Percentiles rank a stretch among this genome's conserved stretches.
These are phyloP conservation scores for Paramyrothecium roridum DNA, from an alignment of 2,329 filamentous ascomycete genomes.

Conservation along the genomic window DNA sequence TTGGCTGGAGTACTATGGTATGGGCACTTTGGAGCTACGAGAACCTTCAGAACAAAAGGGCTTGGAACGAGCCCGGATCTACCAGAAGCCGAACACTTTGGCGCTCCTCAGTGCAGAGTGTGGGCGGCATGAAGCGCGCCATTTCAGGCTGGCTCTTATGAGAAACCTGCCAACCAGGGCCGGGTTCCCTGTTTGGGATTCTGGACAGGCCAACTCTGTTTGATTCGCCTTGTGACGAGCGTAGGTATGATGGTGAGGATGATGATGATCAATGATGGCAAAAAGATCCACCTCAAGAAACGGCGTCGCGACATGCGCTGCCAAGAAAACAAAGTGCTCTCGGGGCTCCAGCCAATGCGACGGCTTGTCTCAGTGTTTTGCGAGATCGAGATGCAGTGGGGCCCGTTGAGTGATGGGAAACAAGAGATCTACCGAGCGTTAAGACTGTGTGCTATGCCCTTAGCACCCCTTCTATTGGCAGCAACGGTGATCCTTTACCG, in stretches of 20 bases:
- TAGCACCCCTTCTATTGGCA: conserved; percentile 1
- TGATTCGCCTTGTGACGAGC: too few relatives aligned
- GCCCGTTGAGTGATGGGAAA: background rate
- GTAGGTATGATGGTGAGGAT: background rate
- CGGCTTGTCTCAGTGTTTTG: background rate
- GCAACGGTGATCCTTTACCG: background rate
- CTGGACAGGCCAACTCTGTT: too few relatives aligned
- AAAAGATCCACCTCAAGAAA: background rate
- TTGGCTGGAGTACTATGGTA: background rate
- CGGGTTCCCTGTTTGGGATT: too few relatives aligned
- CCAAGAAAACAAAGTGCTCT: background rate
- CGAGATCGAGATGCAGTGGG: conserved; percentile 2
- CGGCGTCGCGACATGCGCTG: background rate
- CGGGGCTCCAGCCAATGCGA: background rate
- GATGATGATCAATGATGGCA: background rate
- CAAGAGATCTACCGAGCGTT: background rate
- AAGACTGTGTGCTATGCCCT: background rate
- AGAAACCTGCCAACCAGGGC: too few relatives aligned
- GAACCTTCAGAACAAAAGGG: background rate
- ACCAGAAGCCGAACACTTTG: too few relatives aligned
- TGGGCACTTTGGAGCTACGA: background rate
- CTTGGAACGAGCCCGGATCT: too few relatives aligned
- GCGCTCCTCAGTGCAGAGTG: too few relatives aligned
- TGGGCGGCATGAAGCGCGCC: too few relatives aligned
- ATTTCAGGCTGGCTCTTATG: too few relatives aligned